Conservation (phyloP, 225 moss, liverwort and hornwort genomes). For the Straminergon stramineum region DNA sequence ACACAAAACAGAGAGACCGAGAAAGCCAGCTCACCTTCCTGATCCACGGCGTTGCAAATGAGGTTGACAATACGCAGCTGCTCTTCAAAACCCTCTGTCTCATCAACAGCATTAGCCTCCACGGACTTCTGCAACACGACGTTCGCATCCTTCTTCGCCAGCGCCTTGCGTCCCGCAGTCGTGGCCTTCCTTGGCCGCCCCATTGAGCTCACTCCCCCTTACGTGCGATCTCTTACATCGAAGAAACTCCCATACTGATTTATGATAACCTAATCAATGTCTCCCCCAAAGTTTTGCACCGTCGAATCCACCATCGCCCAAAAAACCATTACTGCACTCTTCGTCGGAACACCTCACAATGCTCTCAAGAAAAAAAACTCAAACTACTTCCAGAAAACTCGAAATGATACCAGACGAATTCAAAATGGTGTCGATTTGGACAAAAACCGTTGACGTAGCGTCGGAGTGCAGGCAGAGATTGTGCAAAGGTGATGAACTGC, state of each 20-base stretch:
- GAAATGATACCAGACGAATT: not conserved
- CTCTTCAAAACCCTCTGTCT: slow-evolving; percentile 15
- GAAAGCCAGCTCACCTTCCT: slow-evolving; percentile 20
- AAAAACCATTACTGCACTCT: not conserved
- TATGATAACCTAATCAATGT: not conserved
- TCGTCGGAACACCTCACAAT: not conserved
- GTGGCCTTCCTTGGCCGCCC: slow-evolving; percentile 34
- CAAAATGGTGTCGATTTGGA: not conserved
- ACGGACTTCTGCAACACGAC: not conserved
- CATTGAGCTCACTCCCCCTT: not conserved
- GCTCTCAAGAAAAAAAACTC: too few species aligned
- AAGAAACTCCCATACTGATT: not conserved
- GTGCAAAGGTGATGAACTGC: not conserved
- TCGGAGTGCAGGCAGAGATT: not conserved
- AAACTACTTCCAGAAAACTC: not conserved
- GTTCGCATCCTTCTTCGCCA: slow-evolving; percentile 39
- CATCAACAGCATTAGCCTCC: not conserved
- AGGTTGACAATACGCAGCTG: slow-evolving; percentile 35
- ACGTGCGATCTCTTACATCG: not conserved
- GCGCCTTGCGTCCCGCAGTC: slow-evolving; percentile 19
- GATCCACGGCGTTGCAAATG: slow-evolving; percentile 36
- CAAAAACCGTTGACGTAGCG: not conserved
- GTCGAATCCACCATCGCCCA: not conserved
- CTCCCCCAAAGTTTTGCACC: not conserved
- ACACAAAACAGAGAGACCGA: not conserved